Base-by-base conservation (phyloP, 495 filamentous ascomycete species). In the Hypomontagnella submonticulosa region DNA sequence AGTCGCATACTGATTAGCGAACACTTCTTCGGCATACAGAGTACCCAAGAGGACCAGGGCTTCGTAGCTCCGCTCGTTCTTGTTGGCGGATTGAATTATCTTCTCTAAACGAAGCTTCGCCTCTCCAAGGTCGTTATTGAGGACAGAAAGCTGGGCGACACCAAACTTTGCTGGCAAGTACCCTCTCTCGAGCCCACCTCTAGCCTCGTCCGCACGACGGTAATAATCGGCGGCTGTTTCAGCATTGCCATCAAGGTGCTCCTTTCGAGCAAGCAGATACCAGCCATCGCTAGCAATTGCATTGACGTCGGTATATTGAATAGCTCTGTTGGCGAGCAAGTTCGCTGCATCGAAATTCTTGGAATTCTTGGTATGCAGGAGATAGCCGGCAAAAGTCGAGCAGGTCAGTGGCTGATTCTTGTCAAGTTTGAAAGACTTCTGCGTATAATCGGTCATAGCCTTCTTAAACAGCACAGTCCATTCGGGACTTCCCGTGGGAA, bases 61-160 rank as follows among this genome's bases (percentile, higher is more conserved):
- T 72, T 98, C 95, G n/a, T 91, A 79, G 66, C 86, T 96, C 71
- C 92, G 96, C 36, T 72, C 70, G 33, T 70, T 67, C 53, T 72
- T 72, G 41, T 57, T 61, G 0, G 88, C 84, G 43, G 89, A 86
- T 71, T 93, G 90, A 23, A 97, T 87, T 57, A 97, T 92, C 78
- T 96, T 96, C 73, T 99, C 95, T 19, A 99, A 80, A 13, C 90
- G 86, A 67, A 97, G 93, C 75, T 97, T 98, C 11, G 95, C 96
- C 38, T 92, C 92, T 55, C 93, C 92, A 40, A 90, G 83, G 65
- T 99, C 93, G 54, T 87, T 88, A 74, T 90, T 90, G 19, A 93
- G 71, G 32, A 96, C 88, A 41, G 91, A 90, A 64, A 97, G 85
- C 77, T 99, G 95, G 0, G 95, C 92, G 5, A 86, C 83, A 37